Evolutionary conservation across 768 basidiomycete species (phyloP), one percentile per base, ranked within the genome.

Genomic region (Suillus clintonianus): DNA sequence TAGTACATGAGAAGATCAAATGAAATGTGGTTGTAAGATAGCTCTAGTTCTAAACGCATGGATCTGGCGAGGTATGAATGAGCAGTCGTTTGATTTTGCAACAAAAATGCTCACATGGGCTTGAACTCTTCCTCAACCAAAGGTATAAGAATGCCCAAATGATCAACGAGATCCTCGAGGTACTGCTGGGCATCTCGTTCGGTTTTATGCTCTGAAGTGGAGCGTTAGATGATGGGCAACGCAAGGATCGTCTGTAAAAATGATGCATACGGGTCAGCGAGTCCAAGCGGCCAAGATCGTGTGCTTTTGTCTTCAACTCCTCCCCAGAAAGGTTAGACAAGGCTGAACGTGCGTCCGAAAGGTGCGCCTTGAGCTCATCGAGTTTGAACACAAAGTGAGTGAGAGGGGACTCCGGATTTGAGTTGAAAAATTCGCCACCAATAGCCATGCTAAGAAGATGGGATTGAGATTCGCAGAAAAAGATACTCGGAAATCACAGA

Each of bases 1-100:
- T 67, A 66, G 45, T 67, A 67, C 5, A 37, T 39, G 32, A 67
- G 65, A 30, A 67, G 64, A 39, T 70, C 66, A 43, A 61, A 70
- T 7, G 71, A 61, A 24, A 70, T 62, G 22, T 70, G 70, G 17
- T 60, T 62, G n/a, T 70, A 67, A 10, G 61, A 58, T 30, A 60
- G 42, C 13, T 64, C 43, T 24, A 70, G n/a, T 37, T 59, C 62
- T 17, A 70, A 54, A 15, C 62, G 51, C n/a, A 70, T 57, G 15
- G 67, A 64, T 37, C 69, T 70, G 45, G 4, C 41, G 60, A 22
- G n/a, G 48, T 51, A 13, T 8, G 17, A 39, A 56, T 41, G 3
- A 57, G 4, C 15, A 53, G 14, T 17, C n/a, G 32, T 19, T 30
- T 9, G n/a, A 42, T 32, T 24, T 45, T 19, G 3, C 11, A 39